Base-by-base conservation (phyloP, 2,329 filamentous ascomycete species). In the Bipolaris oryzae region DNA sequence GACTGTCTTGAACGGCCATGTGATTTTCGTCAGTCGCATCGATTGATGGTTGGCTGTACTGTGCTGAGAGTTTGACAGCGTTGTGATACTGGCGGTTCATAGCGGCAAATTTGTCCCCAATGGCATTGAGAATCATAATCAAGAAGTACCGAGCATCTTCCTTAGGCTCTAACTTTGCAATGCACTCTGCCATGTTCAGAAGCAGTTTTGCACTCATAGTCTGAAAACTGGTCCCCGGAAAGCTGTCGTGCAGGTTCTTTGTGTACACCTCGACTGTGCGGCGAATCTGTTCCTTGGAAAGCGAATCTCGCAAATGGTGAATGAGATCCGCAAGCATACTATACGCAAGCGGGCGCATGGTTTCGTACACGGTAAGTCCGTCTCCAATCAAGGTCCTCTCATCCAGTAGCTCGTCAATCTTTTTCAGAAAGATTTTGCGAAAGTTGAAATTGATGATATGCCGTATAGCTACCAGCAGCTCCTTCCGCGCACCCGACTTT, bases 391-490 rank as follows among this genome's bases (percentile, higher is more conserved):
- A 78, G 0, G 93, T 98, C 67, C 91, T 85, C 79, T 98, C 93
- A 64, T 99, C 95, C 43, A 99, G 80, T 34, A 99, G 83, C 73
- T 97, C 92, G 65, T 98, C 92, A 64, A 99, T 97, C 76, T 96
- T 96, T 35, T 88, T 88, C 23, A 98, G 79, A 72, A 99, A 99
- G 51, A 98, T 96, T 72, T 92, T 94, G 54, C 95, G 84, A 68
- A 97, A 98, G 73, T 98, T 98, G 79, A 98, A 98, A 78, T 98
- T 99, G 76, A 99, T 97, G 67, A 99, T 97, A 72, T 99, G 96
- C 20, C 96, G 86, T 56, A 99, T 97, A 0, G 95, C 96, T 50
- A 99, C 95, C 41, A 99, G 80, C 18, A 99, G 82, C 76, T 99
- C 95, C 74, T 99, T 99, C 16, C 96, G 85, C 1, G 94, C 91